Evolutionary conservation across 345 rosid genomes (phyloP), one percentile per base, ranked within the genome.

Genomic region (Rhodamnia argentea): DNA sequence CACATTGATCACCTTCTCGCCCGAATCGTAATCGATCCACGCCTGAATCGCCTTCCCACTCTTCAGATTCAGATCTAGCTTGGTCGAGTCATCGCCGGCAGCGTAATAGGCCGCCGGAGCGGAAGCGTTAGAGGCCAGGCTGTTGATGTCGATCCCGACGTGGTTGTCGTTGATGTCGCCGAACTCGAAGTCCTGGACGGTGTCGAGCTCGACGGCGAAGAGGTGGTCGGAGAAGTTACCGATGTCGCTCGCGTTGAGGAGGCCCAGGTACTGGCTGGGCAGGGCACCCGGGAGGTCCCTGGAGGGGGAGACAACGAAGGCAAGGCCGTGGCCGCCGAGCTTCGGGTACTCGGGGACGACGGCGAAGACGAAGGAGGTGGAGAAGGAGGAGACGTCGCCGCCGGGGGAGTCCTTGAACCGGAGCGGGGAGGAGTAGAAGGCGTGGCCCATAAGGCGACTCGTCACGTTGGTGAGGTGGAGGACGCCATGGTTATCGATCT

Each of bases 291-390:
- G 86, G 40, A 93, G 90, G 62, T 90, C 84, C 57, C 89, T 82
- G 6, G 91, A 86, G 24, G 93, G 82, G 40, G 99, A 88, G 86
- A 96, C 83, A 14, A 94, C 89, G 92, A 96, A 96, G 62, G 98
- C 99, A 51, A 96, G 90, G 58, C 99, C 99, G 55, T 95, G 98
- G 78, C 98, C 98, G 3, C 98, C 96, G 1, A 95, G 96, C 70
- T 62, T 92, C 10, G 92, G 89, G 88, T 94, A 93, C 90, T 93
- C 93, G 3, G 98, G 94, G 85, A 94, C 92, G 26, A 93, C 90
- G 26, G 94, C 92, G 83, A 96, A 90, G 86, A 91, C 98, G 53
- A 96, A 96, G 37, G 94, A 90, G 1, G 98, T 91, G 16, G 99
- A 96, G 89, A 96, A 96, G 56, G 99, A 95, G 26, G 83, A 89